Evolutionary conservation across 1,139 yeast genomes (phyloP), one percentile per base, ranked within the genome.

Genomic region (Diutina rugosa): DNA sequence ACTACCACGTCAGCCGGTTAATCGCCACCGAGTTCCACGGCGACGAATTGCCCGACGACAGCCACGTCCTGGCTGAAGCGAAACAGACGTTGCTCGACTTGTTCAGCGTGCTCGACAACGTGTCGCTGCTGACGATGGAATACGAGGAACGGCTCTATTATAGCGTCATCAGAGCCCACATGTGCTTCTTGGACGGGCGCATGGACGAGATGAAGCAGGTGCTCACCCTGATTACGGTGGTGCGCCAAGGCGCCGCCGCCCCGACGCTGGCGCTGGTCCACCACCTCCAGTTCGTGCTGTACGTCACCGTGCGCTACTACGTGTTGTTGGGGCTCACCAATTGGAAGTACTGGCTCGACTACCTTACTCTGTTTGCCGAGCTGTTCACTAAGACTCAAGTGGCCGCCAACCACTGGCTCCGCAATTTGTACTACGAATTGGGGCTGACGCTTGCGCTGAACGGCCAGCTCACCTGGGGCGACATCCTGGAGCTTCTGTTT

Each of bases 341-440:
- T 30, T 60, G 61, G 54, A 61, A 65, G 26, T 61, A 68, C 44
- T 75, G 79, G 77, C 59, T 63, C 21, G 72, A 69, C 16, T 76
- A 68, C 59, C 65, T 76, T 55, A 59, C 58, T 35, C 60, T 65
- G 49, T 64, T 65, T 56, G 63, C 63, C 28, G 62, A 58, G 35
- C 73, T 74, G 10, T 73, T 72, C 58, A 57, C 60, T 29, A 71
- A 69, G 58, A 67, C 75, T 6, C 72, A 73, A 54, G 69, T 73
- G 28, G 69, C 75, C 2, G 77, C 73, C 2, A 69, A 69, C 56
- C 64, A 68, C 56, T 76, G 80, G 80, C 63, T 72, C n/a, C 53
- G 53, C 10, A 49, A 49, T 18, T 30, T 49, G 14, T 32, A 16
- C 28, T 49, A 29, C 16, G 53, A 49, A 18, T 16, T 49, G 14